phyloP scores from a whole-genome alignment of 2,329 filamentous ascomycete species.

The Chaetomiaceae sp. region DNA sequence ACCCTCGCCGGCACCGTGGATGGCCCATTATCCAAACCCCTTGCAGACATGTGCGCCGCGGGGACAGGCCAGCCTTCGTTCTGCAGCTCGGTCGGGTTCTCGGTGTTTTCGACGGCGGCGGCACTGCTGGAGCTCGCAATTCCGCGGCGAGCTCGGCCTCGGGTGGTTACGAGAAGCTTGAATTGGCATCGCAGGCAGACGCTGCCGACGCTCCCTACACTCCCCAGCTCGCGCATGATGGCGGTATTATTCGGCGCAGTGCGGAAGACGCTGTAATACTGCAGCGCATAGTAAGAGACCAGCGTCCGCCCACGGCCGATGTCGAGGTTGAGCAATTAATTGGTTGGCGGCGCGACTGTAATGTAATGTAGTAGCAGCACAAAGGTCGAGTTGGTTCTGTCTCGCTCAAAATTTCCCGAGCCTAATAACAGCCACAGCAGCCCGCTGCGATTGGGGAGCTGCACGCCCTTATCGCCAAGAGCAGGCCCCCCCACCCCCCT shows the following conservation, averaged over 20 bases:
- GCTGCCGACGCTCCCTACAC: conserved; percentile 13
- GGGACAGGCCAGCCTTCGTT: not conserved
- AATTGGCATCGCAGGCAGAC: conserved; percentile 27
- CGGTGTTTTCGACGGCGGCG: not conserved
- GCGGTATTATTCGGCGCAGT: not conserved
- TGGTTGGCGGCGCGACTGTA: not conserved
- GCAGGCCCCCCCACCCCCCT: not conserved
- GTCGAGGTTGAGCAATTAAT: not conserved
- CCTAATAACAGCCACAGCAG: too few relatives aligned
- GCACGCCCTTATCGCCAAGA: not conserved
- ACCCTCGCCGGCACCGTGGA: not conserved
- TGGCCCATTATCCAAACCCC: not conserved
- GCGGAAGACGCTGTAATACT: not conserved
- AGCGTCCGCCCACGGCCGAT: not conserved
- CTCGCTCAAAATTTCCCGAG: conserved; percentile 4
- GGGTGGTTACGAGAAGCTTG: conserved; percentile 18
- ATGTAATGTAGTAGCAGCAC: too few relatives aligned
- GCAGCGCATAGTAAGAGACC: not conserved
- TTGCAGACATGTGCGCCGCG: too few relatives aligned
- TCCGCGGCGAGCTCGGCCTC: conserved; percentile 7
- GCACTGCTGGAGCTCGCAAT: conserved; percentile 14
- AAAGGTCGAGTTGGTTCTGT: not conserved
- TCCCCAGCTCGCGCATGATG: conserved; percentile 24
- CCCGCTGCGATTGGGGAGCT: not conserved
- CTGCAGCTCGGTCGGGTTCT: not conserved